Percentiles rank a stretch among this genome's conserved stretches.
Evolutionary conservation across 495 filamentous ascomycete species (phyloP).

Genomic region (Beverwykella pulmonaria): DNA sequence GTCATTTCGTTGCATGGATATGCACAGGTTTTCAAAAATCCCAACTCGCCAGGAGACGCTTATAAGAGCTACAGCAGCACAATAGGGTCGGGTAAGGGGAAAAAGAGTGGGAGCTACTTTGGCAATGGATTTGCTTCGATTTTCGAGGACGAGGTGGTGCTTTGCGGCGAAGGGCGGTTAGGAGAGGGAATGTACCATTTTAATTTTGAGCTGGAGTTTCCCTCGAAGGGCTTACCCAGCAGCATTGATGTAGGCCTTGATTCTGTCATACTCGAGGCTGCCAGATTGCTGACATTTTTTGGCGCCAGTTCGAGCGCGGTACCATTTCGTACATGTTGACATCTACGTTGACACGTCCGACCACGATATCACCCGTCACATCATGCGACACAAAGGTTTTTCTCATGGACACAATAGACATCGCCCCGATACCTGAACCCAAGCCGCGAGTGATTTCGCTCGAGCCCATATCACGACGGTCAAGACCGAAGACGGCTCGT

Average conservation of each 20-base stretch:
- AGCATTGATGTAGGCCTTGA: conserved; percentile 80
- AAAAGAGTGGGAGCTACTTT: conserved; percentile 68
- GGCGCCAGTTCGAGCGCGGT: conserved; percentile 84
- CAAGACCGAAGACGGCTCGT: conserved; percentile 49
- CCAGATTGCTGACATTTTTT: neutral
- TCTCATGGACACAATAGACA: conserved; percentile 69
- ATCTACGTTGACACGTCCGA: conserved; percentile 86
- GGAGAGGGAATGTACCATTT: conserved; percentile 88
- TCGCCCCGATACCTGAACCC: conserved; percentile 56
- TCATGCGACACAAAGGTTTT: conserved; percentile 79
- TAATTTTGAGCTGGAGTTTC: conserved; percentile 82
- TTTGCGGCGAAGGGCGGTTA: conserved; percentile 88
- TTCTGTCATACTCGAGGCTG: too few species aligned
- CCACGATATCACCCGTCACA: conserved; percentile 76
- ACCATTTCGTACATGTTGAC: conserved; percentile 89
- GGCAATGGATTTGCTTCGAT: conserved; percentile 82
- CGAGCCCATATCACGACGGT: conserved; percentile 66
- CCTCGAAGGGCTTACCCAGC: conserved; percentile 79
- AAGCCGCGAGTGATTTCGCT: conserved; percentile 76
- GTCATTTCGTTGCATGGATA: conserved; percentile 84
- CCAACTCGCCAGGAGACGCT: conserved; percentile 65
- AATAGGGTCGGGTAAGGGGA: conserved; percentile 57
- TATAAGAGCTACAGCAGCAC: conserved; percentile 46
- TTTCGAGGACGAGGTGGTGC: conserved; percentile 86
- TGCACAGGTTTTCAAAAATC: conserved; percentile 83